Evolutionary conservation across 2,329 filamentous ascomycete genomes (phyloP), one percentile per base, ranked within the genome.

Genomic region (Hypoxylon sp.): DNA sequence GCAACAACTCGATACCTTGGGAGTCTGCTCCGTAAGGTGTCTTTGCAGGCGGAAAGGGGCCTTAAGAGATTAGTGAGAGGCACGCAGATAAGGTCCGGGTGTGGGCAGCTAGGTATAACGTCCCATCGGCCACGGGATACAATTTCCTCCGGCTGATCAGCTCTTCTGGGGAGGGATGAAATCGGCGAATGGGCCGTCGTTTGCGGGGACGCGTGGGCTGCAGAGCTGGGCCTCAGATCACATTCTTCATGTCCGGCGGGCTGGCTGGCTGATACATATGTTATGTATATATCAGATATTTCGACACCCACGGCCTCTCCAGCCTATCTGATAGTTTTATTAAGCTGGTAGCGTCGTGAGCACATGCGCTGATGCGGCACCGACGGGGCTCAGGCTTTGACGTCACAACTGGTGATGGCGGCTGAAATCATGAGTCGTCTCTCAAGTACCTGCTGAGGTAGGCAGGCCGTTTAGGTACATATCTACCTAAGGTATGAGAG

Each of bases 101-200:
- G n/a, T n/a, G n/a, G n/a, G n/a, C n/a, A n/a, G n/a, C n/a, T n/a
- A n/a, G n/a, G 54, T 52, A 47, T 26, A 59, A 43, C 58, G 61
- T 64, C 27, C 35, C 61, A 64, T 59, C 55, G 51, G 55, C 48
- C 48, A 48, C 58, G 51, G 27, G 40, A 46, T 57, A 27, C 55
- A 58, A 56, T 54, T 40, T 56, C 20, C 48, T 57, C 51, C 55
- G 55, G 55, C 21, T 59, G 61, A 64, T 61, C 61, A 56, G 29
- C 31, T 35, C 31, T 18, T 47, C 38, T 38, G 27, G 55, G 49
- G 40, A 61, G 29, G n/a, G n/a, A n/a, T n/a, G n/a, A n/a, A n/a
- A n/a, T 52, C 58, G 55, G 52, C 58, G 61, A 64, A 64, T 64
- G 51, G 45, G 40, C 48, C 61, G 55, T 55, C 58, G 55, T 48